A percentile compares a stretch with the other conserved stretches of the same genome.
These are phyloP conservation scores for Linnemannia schmuckeri DNA, from an alignment of 192 early-diverging fungal species.

Conservation along the genomic window DNA sequence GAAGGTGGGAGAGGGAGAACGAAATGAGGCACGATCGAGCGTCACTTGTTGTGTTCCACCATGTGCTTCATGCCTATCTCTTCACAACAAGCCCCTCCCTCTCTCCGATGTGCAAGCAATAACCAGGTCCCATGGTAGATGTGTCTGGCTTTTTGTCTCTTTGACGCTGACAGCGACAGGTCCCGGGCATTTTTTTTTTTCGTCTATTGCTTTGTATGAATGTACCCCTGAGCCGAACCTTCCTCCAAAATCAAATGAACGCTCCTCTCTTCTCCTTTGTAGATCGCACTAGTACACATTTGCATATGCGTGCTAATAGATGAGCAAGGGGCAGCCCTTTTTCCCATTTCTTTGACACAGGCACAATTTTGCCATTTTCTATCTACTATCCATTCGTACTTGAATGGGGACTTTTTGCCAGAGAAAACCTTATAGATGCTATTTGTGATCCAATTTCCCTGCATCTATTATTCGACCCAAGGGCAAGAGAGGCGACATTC, in stretches of 20 bases:
- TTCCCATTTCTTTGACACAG: neutral
- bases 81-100: too few relatives aligned
- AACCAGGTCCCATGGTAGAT: too few relatives aligned
- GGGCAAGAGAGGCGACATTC: neutral
- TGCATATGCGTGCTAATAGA: neutral
- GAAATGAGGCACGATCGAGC: too few relatives aligned
- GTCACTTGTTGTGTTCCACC: too few relatives aligned
- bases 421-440: neutral
- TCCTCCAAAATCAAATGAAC: neutral
- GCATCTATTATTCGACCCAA: neutral
- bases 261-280: neutral
- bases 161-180: neutral
- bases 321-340: neutral
- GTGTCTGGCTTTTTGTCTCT: too few relatives aligned
- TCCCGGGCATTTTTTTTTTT: neutral
- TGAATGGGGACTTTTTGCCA: too few relatives aligned
- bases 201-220: neutral
- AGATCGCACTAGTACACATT: neutral
- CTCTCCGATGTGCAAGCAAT: too few relatives aligned
- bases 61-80: too few relatives aligned
- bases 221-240: neutral
- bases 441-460: conserved; percentile 1
- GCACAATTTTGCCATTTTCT: neutral
- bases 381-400: too few relatives aligned
- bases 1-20: too few relatives aligned